These are phyloP conservation scores for Aspergillus quadricinctus DNA, from an alignment of 2,329 filamentous ascomycete genomes.

Conservation along the genomic window DNA sequence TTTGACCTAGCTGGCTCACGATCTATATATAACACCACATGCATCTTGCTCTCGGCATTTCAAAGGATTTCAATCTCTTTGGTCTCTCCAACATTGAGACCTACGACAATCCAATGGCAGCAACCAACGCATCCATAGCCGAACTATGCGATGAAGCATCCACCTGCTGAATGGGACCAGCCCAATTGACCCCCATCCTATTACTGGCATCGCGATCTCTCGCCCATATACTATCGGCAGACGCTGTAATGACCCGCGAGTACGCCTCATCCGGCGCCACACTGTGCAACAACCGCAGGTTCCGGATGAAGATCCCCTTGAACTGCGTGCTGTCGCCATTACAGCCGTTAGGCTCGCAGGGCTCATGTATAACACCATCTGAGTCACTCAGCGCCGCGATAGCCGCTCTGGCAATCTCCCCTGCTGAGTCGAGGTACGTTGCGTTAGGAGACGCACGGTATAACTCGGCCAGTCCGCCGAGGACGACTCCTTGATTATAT, in stretches of 20 bases:
- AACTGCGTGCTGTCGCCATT: conserved; percentile 58
- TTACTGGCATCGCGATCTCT: conserved; percentile 50
- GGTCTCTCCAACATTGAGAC: neutral
- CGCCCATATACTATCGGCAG: conserved; percentile 63
- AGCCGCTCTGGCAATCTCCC: conserved; percentile 50
- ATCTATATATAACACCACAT: too few species aligned
- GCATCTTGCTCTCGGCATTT: too few species aligned
- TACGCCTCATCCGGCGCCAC: conserved; percentile 50
- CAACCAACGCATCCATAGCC: conserved; percentile 64
- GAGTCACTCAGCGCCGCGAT: conserved; percentile 44
- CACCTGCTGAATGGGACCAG: conserved; percentile 53
- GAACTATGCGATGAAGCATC: conserved; percentile 60
- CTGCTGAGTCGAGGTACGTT: conserved; percentile 42
- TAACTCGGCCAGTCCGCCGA: conserved; percentile 55
- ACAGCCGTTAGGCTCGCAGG: conserved; percentile 49
- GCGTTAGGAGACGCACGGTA: conserved; percentile 40
- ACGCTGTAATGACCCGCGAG: conserved; percentile 53
- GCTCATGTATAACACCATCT: conserved; percentile 50
- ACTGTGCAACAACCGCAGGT: conserved; percentile 56
- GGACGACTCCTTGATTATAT: conserved; percentile 60
- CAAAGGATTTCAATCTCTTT: too few species aligned
- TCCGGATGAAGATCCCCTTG: conserved; percentile 67
- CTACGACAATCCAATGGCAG: conserved; percentile 38
- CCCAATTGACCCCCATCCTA: conserved; percentile 61
- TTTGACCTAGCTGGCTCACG: too few species aligned